Conservation (phyloP, 176 grass and related monocot genomes). For the Rhynchospora breviuscula region DNA sequence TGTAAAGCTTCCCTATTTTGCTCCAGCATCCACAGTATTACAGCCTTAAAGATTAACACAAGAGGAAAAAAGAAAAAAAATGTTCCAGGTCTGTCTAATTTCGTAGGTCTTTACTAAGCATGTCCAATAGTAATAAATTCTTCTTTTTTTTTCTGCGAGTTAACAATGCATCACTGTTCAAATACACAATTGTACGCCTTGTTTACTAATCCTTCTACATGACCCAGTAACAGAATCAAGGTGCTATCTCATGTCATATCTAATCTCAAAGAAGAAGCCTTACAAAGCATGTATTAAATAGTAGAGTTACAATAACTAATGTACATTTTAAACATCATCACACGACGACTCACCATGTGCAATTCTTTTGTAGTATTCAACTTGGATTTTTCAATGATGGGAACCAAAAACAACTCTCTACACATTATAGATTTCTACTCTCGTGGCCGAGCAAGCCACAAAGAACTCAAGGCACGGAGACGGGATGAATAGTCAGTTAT, state of each 20-base stretch:
- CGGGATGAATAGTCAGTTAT: constrained; percentile 91
- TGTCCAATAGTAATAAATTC: constrained; percentile 12
- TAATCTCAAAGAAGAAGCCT: background rate
- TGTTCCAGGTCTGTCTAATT: background rate
- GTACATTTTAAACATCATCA: constrained; percentile 23
- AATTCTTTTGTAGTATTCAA: background rate
- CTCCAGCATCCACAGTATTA: background rate
- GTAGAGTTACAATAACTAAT: constrained; percentile 26
- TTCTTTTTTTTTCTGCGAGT: background rate
- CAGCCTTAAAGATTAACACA: background rate
- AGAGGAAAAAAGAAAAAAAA: background rate
- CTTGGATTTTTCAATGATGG: background rate
- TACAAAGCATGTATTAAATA: constrained; percentile 20
- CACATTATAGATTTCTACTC: constrained; percentile 39
- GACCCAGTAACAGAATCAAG: background rate
- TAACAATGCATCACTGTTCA: constrained; percentile 17
- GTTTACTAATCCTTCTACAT: constrained; percentile 6
- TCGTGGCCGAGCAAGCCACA: constrained; percentile 90
- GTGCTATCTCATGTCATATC: background rate
- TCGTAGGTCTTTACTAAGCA: background rate
- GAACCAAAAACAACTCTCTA: background rate
- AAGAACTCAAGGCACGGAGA: constrained; percentile 87
- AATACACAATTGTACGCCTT: constrained; percentile 15
- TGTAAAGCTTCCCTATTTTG: background rate
- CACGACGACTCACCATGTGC: constrained; percentile 3